Percentiles rank a stretch among this genome's conserved stretches.
phyloP scores from a whole-genome alignment of 371 early-diverging fungal species.

The Rhizomucor pusillus region DNA sequence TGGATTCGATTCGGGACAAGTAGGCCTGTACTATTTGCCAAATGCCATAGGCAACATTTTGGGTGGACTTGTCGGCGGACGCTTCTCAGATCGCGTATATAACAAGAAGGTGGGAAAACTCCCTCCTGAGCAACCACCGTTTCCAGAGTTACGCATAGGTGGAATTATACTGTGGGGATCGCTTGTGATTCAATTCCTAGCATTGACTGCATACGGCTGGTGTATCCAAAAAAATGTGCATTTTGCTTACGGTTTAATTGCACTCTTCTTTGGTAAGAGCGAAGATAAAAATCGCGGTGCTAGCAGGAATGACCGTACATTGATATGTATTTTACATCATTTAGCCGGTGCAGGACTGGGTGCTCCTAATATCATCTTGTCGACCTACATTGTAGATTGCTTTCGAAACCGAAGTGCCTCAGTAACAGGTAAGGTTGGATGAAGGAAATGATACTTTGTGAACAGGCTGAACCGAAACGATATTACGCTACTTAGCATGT shows the following conservation, averaged over 20 bases:
- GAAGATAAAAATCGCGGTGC: neutral
- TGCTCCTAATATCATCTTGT: constrained; percentile 35
- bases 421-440: constrained; percentile 30
- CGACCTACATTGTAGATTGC: constrained; percentile 44
- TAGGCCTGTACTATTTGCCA: constrained; percentile 25
- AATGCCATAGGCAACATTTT: constrained; percentile 28
- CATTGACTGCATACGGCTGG: constrained; percentile 43
- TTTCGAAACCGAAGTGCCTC: constrained; percentile 39
- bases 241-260: constrained; percentile 35
- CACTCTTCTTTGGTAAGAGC: constrained; percentile 34
- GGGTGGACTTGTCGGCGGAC: constrained; percentile 39
- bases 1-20: constrained; percentile 19
- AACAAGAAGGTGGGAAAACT: constrained; percentile 19
- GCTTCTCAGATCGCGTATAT: constrained; percentile 34
- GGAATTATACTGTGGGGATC: constrained; percentile 18
- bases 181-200: constrained; percentile 14
- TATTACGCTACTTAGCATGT: constrained; percentile 22
- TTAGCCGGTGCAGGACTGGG: constrained; percentile 33
- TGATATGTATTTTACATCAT: neutral
- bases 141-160: constrained; percentile 48
- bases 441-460: neutral
- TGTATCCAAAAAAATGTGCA: constrained; percentile 35
- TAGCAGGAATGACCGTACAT: too few relatives aligned
- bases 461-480: too few relatives aligned
- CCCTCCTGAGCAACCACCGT: constrained; percentile 10